Evolutionary conservation across 164 flowering plant species (phyloP), one percentile per base, ranked within the genome.

Genomic region (Magnolia officinalis): DNA sequence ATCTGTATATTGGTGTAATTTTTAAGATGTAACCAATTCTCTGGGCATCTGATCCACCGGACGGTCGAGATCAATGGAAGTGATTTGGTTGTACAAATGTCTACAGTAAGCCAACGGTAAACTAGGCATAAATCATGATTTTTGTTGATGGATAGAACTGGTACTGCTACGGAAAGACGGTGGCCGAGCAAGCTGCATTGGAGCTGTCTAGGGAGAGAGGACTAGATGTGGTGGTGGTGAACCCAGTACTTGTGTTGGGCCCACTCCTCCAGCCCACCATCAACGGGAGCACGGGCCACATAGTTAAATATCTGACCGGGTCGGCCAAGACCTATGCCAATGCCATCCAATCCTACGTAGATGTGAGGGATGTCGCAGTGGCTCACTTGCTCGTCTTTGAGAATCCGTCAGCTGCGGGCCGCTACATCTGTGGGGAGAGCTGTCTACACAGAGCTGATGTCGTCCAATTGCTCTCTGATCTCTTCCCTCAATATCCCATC

Each of bases 121-220:
- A 4, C n/a, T 1, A 16, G 9, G 18, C 24, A 59, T 58, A 0
- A 63, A 58, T 63, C 16, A 55, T 55, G 61, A 5, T 61, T 18
- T 29, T 16, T 6, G 13, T 13, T 31, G 2, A 29, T 31, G 21
- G 58, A 72, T 86, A 95, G 99, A 93, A 93, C 59, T 96, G 99
- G 99, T 96, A 96, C 76, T 96, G 99, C 78, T 95, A 91, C 45
- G 98, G 94, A 24, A 96, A 96, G 78, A 80, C 91, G 4, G 92
- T 95, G 89, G 98, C 99, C 0, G 99, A 95, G 83, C 85, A 87
- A 79, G 92, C 87, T 20, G 97, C 98, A 11, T 87, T 91, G 94
- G 92, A 91, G 14, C 81, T 50, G 67, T 89, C 98, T 1, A 87
- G 87, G 83, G 91, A 89, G 87, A 89, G 74, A 76, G 93, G 90